Evolutionary conservation across 192 early-diverging fungal genomes (phyloP).

Genomic region (Rhizophagus clarus): DNA sequence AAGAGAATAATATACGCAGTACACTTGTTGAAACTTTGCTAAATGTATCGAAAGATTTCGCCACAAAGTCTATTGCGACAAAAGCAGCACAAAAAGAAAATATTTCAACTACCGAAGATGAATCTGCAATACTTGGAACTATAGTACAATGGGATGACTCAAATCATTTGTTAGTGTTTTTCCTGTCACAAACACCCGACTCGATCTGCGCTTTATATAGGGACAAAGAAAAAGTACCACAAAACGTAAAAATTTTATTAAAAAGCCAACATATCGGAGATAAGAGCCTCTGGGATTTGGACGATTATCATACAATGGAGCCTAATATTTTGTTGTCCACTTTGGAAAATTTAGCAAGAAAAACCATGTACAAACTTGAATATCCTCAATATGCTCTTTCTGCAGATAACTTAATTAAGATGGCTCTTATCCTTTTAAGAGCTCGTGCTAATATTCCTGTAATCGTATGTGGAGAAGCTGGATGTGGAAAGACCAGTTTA

Average conservation of each 20-base stretch:
- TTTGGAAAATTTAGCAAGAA: conserved; percentile 24
- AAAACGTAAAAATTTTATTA: conserved; percentile 31
- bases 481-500: conserved; percentile 33
- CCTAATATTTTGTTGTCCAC: not conserved
- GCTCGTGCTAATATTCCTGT: conserved; percentile 29
- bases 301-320: conserved; percentile 18
- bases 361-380: not conserved
- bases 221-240: conserved; percentile 13
- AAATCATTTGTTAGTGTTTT: conserved; percentile 33
- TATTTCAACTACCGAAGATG: not conserved
- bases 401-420: conserved; percentile 29
- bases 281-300: not conserved
- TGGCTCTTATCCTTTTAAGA: conserved; percentile 31
- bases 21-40: conserved; percentile 30
- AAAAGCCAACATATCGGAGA: conserved; percentile 13
- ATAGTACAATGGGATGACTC: conserved; percentile 30
- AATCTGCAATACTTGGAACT: not conserved
- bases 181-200: conserved; percentile 28
- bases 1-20: conserved; percentile 10
- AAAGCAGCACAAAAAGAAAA: not conserved
- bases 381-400: conserved; percentile 22
- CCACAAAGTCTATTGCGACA: conserved; percentile 10
- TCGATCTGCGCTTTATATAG: conserved; percentile 31
- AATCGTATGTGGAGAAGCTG: conserved; percentile 32
- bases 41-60: conserved; percentile 30